Evolutionary conservation across 306 rosid species (phyloP).

Genomic region (Inga leiocalycina): DNA sequence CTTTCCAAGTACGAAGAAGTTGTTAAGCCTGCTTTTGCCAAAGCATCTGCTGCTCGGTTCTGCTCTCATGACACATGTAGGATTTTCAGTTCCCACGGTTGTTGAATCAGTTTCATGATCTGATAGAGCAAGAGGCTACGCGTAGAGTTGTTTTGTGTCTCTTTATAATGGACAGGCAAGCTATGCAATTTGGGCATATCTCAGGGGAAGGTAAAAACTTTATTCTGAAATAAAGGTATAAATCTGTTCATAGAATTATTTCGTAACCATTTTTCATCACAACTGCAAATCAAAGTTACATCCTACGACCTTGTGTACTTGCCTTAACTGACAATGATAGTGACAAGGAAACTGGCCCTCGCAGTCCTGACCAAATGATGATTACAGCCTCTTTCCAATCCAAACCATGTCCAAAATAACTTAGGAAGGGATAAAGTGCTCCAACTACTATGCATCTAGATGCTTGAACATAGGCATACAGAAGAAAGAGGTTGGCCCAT

Average conservation of each 20-base stretch:
- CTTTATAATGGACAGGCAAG: not conserved
- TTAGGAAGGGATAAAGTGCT: slow-evolving; percentile 66
- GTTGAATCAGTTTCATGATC: no score
- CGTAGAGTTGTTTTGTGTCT: not conserved
- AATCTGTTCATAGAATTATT: not conserved
- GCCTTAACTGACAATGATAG: slow-evolving; percentile 91
- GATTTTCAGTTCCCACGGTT: no score
- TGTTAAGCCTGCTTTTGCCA: no score
- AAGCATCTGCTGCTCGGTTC: no score
- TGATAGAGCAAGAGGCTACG: no score
- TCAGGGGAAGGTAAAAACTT: not conserved
- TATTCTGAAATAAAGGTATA: not conserved
- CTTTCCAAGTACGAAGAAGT: no score
- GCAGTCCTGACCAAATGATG: slow-evolving; percentile 90
- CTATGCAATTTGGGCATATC: not conserved
- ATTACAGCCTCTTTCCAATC: slow-evolving; percentile 90
- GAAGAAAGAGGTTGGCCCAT: slow-evolving; percentile 80
- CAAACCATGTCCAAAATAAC: slow-evolving; percentile 91
- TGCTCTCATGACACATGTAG: no score
- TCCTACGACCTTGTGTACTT: slow-evolving; percentile 37
- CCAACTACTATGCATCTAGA: slow-evolving; percentile 82
- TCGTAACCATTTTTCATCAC: not conserved
- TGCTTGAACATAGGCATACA: slow-evolving; percentile 77
- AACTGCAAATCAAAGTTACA: not conserved
- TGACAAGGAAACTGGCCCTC: slow-evolving; percentile 96